phyloP scores from a whole-genome alignment of 108 stramenopile species.

The Cylindrotheca closterium region DNA sequence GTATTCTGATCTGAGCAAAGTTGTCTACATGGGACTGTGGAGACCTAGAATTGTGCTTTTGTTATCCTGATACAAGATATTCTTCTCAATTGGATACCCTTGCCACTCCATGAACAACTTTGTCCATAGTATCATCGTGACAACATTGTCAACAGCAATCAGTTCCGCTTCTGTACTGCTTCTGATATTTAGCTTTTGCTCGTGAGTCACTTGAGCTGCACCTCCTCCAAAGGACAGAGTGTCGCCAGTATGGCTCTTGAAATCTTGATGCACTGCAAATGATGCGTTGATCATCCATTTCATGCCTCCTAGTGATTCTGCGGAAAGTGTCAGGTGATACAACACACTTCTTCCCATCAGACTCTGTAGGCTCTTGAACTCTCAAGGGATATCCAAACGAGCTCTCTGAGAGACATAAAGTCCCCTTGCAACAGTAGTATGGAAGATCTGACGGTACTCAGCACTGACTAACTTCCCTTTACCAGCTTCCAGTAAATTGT shows the following conservation, averaged over 20 bases:
- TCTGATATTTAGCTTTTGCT: constrained; percentile 35
- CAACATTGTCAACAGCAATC: constrained; percentile 24
- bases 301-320: constrained; percentile 6
- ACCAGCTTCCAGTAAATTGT: no score
- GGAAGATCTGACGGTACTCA: no score
- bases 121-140: constrained; percentile 38
- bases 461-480: no score
- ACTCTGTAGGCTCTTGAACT: no score
- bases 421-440: no score
- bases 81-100: constrained; percentile 27
- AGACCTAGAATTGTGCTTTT: not conserved
- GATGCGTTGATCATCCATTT: constrained; percentile 38
- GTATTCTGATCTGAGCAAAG: no score
- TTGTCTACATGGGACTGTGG: not conserved
- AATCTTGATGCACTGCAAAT: constrained; percentile 31
- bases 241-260: constrained; percentile 25
- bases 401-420: constrained; percentile 22
- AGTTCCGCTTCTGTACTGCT: constrained; percentile 40
- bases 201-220: constrained; percentile 4
- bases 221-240: constrained; percentile 28
- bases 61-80: constrained; percentile 14
- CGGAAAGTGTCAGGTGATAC: constrained; percentile 18
- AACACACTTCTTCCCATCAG: not conserved
- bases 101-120: constrained; percentile 44
- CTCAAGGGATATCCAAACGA: not conserved